Evolutionary conservation across 2,329 filamentous ascomycete species (phyloP).

Genomic region (Penicillium sp.): DNA sequence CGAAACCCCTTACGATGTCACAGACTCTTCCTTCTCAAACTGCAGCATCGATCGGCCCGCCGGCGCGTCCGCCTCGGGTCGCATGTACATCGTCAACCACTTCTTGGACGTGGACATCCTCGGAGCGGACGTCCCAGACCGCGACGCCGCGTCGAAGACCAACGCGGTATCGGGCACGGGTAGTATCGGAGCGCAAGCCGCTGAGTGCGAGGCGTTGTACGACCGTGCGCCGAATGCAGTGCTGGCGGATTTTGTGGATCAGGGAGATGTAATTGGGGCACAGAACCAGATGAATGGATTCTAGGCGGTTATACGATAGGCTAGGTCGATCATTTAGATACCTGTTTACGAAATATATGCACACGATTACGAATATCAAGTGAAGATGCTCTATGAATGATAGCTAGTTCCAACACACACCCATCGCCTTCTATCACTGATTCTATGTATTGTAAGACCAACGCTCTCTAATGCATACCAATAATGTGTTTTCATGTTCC

Average conservation of each 20-base stretch:
- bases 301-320: slow-evolving; percentile 5
- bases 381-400: too few species aligned
- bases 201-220: slow-evolving; percentile 40
- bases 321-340: neutral
- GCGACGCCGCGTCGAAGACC: slow-evolving; percentile 38
- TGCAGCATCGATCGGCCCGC: slow-evolving; percentile 47
- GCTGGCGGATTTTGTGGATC: slow-evolving; percentile 47
- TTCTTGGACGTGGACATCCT: slow-evolving; percentile 46
- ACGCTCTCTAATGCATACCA: slow-evolving; percentile 1
- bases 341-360: neutral
- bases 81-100: slow-evolving; percentile 52
- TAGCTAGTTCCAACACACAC: too few species aligned
- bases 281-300: slow-evolving; percentile 43
- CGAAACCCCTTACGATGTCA: slow-evolving; percentile 47
- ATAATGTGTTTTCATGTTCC: too few species aligned
- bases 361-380: too few species aligned
- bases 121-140: slow-evolving; percentile 45
- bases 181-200: slow-evolving; percentile 45
- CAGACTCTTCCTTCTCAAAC: slow-evolving; percentile 39
- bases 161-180: slow-evolving; percentile 44
- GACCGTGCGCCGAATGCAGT: slow-evolving; percentile 43
- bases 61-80: slow-evolving; percentile 36
- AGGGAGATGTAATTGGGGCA: slow-evolving; percentile 44
- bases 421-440: too few species aligned
- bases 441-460: slow-evolving; percentile 36